Evolutionary conservation across 23 red algal species (phyloP).

Genomic region (Gracilaria gracilis): DNA sequence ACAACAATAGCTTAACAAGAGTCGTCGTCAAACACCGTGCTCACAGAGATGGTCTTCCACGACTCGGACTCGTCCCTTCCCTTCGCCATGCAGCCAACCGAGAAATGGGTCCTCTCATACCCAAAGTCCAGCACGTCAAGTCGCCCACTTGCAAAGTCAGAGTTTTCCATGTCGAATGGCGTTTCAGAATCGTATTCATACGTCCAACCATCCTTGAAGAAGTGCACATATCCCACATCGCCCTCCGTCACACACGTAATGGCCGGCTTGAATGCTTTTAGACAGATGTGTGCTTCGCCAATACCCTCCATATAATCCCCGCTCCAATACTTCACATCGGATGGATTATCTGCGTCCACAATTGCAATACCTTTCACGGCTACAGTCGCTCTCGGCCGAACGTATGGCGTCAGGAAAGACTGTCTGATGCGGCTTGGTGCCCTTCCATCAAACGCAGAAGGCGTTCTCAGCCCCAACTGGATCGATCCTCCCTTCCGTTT

Average conservation of each 20-base stretch:
- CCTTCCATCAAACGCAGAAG: conserved; percentile 10
- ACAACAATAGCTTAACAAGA: neutral
- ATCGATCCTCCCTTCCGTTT: neutral
- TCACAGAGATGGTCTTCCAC: conserved; percentile 42
- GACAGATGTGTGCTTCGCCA: conserved; percentile 23
- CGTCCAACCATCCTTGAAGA: conserved; percentile 43
- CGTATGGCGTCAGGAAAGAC: neutral
- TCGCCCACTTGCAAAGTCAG: neutral
- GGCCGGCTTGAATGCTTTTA: conserved; percentile 10
- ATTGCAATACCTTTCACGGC: conserved; percentile 9
- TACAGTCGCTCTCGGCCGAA: neutral
- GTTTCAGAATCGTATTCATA: conserved; percentile 28
- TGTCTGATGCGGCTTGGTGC: neutral
- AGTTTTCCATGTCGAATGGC: conserved; percentile 43
- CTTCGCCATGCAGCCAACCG: conserved; percentile 9
- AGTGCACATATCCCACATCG: conserved; percentile 14
- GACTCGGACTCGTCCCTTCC: neutral
- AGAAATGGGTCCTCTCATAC: neutral
- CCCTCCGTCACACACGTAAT: conserved; percentile 34
- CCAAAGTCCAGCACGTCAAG: conserved; percentile 4
- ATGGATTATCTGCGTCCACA: conserved; percentile 12
- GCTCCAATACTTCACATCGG: conserved; percentile 28
- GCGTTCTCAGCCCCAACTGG: neutral
- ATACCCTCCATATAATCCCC: conserved; percentile 14
- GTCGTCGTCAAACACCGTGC: conserved; percentile 26